These are phyloP conservation scores for Erysimum cheiri DNA, from an alignment of 441 rosid genomes.

Conservation along the genomic window DNA sequence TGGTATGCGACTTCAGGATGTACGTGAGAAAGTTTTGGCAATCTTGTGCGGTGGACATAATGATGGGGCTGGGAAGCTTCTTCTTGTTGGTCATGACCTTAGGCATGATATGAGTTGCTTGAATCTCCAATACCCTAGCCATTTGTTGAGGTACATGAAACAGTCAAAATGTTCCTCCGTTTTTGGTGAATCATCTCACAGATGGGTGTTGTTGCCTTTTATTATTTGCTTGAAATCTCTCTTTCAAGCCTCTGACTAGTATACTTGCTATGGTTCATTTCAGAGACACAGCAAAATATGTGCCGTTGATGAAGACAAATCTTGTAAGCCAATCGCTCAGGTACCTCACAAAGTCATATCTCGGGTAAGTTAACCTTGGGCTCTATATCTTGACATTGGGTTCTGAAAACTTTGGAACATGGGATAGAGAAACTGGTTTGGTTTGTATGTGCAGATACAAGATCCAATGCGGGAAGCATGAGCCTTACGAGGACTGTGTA, in stretches of 20 bases:
- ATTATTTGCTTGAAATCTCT: conserved; percentile 8
- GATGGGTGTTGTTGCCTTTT: neutral
- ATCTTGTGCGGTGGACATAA: conserved; percentile 63
- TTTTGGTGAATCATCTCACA: neutral
- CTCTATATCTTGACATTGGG: neutral
- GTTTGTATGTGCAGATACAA: conserved; percentile 51
- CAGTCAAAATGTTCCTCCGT: conserved; percentile 8
- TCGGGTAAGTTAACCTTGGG: conserved; percentile 60
- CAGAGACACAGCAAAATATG: conserved; percentile 85
- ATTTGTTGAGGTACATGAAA: conserved; percentile 61
- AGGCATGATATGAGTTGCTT: conserved; percentile 69
- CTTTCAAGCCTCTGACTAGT: neutral
- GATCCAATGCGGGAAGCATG: conserved; percentile 62
- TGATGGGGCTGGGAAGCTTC: conserved; percentile 63
- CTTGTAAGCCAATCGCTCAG: conserved; percentile 78
- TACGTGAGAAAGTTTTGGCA: conserved; percentile 48
- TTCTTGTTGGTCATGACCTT: conserved; percentile 79
- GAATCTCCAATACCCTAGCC: conserved; percentile 63
- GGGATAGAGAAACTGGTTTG: neutral
- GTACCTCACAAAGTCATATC: conserved; percentile 66
- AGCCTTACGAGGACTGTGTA: conserved; percentile 71
- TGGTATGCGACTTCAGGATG: conserved; percentile 60
- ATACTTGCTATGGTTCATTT: conserved; percentile 24
- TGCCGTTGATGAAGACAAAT: conserved; percentile 79
- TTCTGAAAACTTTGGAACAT: neutral